Evolutionary conservation across 352 stramenopile genomes (phyloP), one percentile per base, ranked within the genome.

Genomic region (Aphanomyces stellatus): DNA sequence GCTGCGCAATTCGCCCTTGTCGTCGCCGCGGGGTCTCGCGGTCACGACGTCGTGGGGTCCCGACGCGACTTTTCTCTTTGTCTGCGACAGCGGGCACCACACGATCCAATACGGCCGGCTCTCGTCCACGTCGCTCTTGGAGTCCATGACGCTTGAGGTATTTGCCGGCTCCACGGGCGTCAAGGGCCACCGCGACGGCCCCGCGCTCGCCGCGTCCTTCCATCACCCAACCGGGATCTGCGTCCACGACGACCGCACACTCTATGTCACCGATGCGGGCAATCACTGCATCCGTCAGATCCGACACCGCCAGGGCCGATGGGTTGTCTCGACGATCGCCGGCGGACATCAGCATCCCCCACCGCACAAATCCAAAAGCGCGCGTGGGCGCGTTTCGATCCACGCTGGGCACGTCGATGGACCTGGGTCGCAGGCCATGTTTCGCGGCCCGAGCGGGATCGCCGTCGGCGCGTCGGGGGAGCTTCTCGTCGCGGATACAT

Each of bases 201-300:
- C 69, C 46, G 77, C 80, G 40, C 40, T 69, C 2, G 72, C 76
- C 11, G 67, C 69, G 13, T 73, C 69, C 53, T 87, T 85, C 66
- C 79, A 85, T 19, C 68, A 73, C 1, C 79, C 79, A 0, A 46
- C 69, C 0, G 72, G 69, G 0, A 62, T 85, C 6, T 84, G 76
- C 24, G 75, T 83, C 62, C 65, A 70, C 33, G 42, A 34, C 11
- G 74, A 83, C 30, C 69, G 74, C 34, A 71, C 74, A 15, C 76
- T 87, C 33, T 59, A 78, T 40, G 72, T 83, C 13, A 70, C 72
- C 11, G 79, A 85, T 46, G 79, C 79, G 2, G 79, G 76, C 24
- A 85, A 87, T 51, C 77, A 82, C 70, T 87, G 77, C 37, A 80
- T 87, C 37, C 76, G 76, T 4, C 72, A 74, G 34, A 79, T 87